Evolutionary conservation across 2,329 filamentous ascomycete genomes (phyloP).

Genomic region (Aspergillus costaricaensis): DNA sequence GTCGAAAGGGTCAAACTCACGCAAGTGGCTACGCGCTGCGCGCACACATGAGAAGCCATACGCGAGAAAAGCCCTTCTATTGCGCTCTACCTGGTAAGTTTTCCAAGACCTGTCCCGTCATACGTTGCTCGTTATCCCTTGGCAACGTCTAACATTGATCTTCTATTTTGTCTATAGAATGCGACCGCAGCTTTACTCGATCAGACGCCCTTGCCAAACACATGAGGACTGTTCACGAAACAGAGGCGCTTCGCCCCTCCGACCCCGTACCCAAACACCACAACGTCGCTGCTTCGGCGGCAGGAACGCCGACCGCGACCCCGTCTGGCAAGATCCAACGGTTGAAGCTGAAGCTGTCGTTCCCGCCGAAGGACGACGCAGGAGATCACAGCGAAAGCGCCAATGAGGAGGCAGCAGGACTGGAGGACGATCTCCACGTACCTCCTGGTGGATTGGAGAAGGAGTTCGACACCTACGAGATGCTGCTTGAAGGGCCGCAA

Average conservation of each 20-base stretch:
- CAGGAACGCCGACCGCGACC: constrained; percentile 31
- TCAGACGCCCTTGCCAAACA: constrained; percentile 96
- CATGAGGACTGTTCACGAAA: constrained; percentile 98
- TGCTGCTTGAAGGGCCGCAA: constrained; percentile 43
- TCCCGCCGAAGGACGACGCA: constrained; percentile 35
- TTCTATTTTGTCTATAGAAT: constrained; percentile 62
- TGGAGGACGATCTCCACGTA: constrained; percentile 40
- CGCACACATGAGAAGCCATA: constrained; percentile 97
- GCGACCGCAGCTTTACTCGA: constrained; percentile 92
- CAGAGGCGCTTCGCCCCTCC: constrained; percentile 79
- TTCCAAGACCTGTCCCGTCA: constrained; percentile 31
- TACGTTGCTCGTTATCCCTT: neutral
- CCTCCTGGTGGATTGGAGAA: constrained; percentile 43
- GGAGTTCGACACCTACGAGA: constrained; percentile 48
- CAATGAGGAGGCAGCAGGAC: constrained; percentile 29
- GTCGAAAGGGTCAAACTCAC: constrained; percentile 83
- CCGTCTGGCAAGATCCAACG: constrained; percentile 40
- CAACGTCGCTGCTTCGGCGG: constrained; percentile 28
- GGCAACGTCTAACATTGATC: neutral
- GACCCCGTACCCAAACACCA: constrained; percentile 48
- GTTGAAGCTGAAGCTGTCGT: constrained; percentile 46
- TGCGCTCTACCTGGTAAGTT: constrained; percentile 80
- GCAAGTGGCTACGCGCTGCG: constrained; percentile 94
- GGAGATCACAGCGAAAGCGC: constrained; percentile 31
- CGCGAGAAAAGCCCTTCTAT: constrained; percentile 96